phyloP scores from a whole-genome alignment of 768 basidiomycete genomes.

The Clitopilus passeckerianus region DNA sequence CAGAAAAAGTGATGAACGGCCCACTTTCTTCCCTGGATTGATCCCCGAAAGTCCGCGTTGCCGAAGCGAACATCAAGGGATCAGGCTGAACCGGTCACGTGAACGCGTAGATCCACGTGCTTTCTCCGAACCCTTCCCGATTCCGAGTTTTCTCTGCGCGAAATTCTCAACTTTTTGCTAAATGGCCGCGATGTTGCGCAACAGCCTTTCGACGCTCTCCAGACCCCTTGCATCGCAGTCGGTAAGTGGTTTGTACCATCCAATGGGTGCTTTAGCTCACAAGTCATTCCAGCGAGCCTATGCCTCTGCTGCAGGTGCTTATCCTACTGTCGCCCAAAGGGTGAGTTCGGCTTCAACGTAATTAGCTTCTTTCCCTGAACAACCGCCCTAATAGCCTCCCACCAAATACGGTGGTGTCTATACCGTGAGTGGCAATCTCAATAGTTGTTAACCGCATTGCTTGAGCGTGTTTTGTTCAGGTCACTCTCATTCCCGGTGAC shows the following conservation, averaged over 20 bases:
- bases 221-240: slow-evolving; percentile 49
- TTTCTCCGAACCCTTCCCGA: background rate
- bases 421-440: slow-evolving; percentile 44
- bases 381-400: slow-evolving; percentile 43
- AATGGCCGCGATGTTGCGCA: slow-evolving; percentile 58
- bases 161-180: slow-evolving; percentile 23
- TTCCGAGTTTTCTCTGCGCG: slow-evolving; percentile 11
- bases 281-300: slow-evolving; percentile 39
- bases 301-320: slow-evolving; percentile 76
- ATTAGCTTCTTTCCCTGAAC: slow-evolving; percentile 4
- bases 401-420: slow-evolving; percentile 93
- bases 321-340: slow-evolving; percentile 68
- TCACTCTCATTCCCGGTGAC: slow-evolving; percentile 96
- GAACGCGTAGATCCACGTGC: slow-evolving; percentile 4
- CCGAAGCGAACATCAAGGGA: slow-evolving; percentile 1
- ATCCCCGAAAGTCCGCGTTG: background rate
- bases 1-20: background rate
- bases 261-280: background rate
- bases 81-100: slow-evolving; percentile 8
- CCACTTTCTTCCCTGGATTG: background rate
- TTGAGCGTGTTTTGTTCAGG: slow-evolving; percentile 39
- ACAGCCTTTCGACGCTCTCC: slow-evolving; percentile 49
- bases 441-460: slow-evolving; percentile 13
- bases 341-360: slow-evolving; percentile 34
- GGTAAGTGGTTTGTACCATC: slow-evolving; percentile 30